Base-by-base conservation (phyloP, 2,329 filamentous ascomycete species). In the Clarireedia homoeocarpa region DNA sequence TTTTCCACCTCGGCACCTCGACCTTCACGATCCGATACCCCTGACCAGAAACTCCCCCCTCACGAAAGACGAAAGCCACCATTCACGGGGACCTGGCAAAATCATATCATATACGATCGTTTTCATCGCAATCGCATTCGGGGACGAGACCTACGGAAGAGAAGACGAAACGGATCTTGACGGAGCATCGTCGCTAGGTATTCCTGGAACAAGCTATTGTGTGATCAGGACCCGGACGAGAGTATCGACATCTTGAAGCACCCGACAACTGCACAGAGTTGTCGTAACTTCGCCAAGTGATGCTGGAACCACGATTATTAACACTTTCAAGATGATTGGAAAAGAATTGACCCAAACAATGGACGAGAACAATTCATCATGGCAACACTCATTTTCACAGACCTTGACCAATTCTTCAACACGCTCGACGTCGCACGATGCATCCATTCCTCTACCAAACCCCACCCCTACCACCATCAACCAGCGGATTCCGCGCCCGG, bases 281-380 rank as follows among this genome's bases (percentile, higher is more conserved):
- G 45, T 54, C 44, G 27, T 34, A 23, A 40, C 4, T 39, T 15
- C 6, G 23, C 15, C 48, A 30, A 64, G 63, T 60, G 51, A 68
- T 67, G 66, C 62, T 67, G 64, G 66, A 67, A 60, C 61, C 61
- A 66, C 62, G 63, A 62, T 52, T 61, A 57, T 63, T 62, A 56
- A 50, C 55, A 15, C 9, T 30, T 15, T 27, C 24, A 47, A 30
- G 24, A 47, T 27, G 44, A 47, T 47, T 24, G 44, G 24, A 23
- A 47, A 47, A 23, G 24, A 27, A 26, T 26, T 24, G 15, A 27
- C 20, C 23, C 6, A 23, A 17, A 38, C 27, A 20, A 48, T 40
- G 51, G 7, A 24, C 23, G 34, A 42, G 15, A n/a, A 48, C 20
- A n/a, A 9, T 2, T 47, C 24, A 30, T 49, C 45, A 14, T 15